These are phyloP conservation scores for Oldenlandia corymbosa DNA, from an alignment of 257 asterid genomes.

Conservation along the genomic window DNA sequence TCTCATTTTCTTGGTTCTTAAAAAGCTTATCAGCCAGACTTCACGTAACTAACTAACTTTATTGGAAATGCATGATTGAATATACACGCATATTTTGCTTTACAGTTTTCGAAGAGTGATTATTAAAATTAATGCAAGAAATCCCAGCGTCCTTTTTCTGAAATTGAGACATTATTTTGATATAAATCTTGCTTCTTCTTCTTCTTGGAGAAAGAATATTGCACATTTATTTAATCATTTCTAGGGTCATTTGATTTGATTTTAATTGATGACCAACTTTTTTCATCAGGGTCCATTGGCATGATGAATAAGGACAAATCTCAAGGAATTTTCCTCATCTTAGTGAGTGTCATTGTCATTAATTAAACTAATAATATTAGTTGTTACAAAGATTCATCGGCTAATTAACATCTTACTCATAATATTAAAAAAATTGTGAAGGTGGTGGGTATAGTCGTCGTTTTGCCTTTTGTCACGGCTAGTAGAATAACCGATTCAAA, in stretches of 20 bases:
- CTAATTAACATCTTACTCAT: neutral
- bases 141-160: constrained; percentile 2
- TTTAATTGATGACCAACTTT: constrained; percentile 13
- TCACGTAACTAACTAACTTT: neutral
- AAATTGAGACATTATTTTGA: constrained; percentile 9
- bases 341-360: constrained; percentile 38
- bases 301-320: constrained; percentile 26
- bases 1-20: no score
- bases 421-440: constrained; percentile 15
- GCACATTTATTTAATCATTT: neutral
- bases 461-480: constrained; percentile 29
- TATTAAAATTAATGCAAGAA: neutral
- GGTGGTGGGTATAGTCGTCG: constrained; percentile 19
- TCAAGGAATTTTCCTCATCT: constrained; percentile 22
- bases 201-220: constrained; percentile 25
- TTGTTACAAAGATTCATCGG: constrained; percentile 1
- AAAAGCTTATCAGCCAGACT: constrained; percentile 1
- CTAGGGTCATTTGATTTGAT: constrained; percentile 9
- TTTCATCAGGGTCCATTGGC: constrained; percentile 25
- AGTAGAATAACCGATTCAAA: constrained; percentile 10
- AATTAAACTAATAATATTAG: constrained; percentile 10
- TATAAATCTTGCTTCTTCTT: constrained; percentile 13
- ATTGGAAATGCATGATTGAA: constrained; percentile 17
- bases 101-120: constrained; percentile 3
- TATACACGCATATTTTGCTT: neutral